Evolutionary conservation across 116 monocot genomes (phyloP), one percentile per base, ranked within the genome.

Genomic region (Zostera marina): DNA sequence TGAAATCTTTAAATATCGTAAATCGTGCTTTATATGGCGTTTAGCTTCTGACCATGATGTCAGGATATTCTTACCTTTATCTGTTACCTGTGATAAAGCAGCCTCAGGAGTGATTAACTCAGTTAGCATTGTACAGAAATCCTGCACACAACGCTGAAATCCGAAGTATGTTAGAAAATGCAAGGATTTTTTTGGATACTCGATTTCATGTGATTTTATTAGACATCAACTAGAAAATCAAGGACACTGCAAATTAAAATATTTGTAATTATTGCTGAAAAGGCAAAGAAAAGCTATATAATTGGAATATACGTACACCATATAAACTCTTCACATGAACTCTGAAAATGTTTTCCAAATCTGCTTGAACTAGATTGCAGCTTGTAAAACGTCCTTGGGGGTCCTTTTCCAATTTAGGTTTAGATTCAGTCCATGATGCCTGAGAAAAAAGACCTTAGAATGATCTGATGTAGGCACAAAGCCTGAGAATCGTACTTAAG

Each of bases 351-450:
- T 78, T 82, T 53, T 89, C 96, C 39, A 75, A 59, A 68, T 98
- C 89, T 23, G 69, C 62, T 63, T 71, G 76, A 17, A 66, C 66
- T 42, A 98, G 67, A 76, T 86, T 77, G 66, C 83, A 80, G 66
- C 86, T 90, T 64, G 65, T 56, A 52, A 80, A 85, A 53, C 96
- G 96, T 22, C 74, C 80, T 68, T 89, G 96, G 10, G 96, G 96
- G 79, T 98, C 96, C 59, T 86, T 98, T 49, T 89, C 96, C 39
- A 98, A 53, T 56, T 73, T 85, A 42, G 74, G 78, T 66, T 98
- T 98, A 39, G 82, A 85, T 53, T 90, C 90, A 7, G 89, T 85
- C 96, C 90, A 98, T 53, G 96, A 89, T 46, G 85, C 82, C 96
- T 98, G 69, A 39, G 12, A 66, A 59, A 59, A 22, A 17, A 43